Conservation (phyloP, 2,329 filamentous ascomycete genomes). For the Penicillium rolfsii region DNA sequence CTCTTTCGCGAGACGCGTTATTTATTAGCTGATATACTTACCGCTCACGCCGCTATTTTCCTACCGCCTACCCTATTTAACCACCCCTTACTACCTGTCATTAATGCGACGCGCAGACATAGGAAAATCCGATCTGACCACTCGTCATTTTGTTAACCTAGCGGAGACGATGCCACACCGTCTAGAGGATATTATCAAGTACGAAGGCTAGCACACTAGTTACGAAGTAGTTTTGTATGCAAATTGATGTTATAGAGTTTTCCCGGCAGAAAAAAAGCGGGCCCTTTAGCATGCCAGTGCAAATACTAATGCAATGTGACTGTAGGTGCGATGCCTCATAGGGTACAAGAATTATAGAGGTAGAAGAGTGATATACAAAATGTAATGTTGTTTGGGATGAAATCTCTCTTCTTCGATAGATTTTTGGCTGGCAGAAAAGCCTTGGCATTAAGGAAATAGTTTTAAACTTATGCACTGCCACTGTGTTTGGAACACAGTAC, state of each 20-base stretch:
- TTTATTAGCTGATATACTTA: not conserved
- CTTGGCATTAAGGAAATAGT: no score
- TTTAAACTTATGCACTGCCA: no score
- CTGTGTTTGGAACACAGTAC: no score
- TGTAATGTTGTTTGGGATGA: no score
- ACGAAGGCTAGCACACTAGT: slow-evolving; percentile 5
- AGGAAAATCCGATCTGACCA: not conserved
- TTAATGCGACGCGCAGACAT: not conserved
- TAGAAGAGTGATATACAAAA: no score
- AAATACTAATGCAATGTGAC: no score
- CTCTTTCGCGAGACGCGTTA: no score
- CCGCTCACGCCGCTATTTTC: not conserved
- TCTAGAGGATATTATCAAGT: slow-evolving; percentile 2
- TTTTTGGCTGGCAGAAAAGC: no score
- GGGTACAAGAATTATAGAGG: no score
- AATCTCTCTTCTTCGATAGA: no score
- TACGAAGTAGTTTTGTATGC: not conserved
- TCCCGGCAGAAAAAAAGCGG: slow-evolving; percentile 1
- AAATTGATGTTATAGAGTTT: not conserved
- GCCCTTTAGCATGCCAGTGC: not conserved
- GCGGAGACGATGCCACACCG: slow-evolving; percentile 6
- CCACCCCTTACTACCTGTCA: not conserved
- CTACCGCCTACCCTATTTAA: not conserved
- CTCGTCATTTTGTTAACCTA: not conserved
- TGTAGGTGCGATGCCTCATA: not conserved